Conservation (phyloP, 805 yeast genomes). For the Candida nemodendra region DNA sequence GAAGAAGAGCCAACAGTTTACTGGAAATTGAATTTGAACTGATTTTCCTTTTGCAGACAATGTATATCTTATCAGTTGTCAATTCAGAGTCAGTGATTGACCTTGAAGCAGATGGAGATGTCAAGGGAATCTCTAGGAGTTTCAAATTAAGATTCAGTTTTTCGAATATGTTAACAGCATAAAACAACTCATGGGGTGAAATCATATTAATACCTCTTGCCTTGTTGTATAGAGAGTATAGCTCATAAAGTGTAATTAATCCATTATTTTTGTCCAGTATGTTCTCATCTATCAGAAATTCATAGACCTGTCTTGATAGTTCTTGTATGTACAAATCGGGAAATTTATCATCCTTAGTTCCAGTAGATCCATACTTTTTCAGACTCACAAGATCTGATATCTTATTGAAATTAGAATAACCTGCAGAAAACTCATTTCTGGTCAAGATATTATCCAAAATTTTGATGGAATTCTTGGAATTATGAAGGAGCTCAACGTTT, state of each 20-base stretch:
- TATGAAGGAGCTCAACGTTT: slow-evolving; percentile 26
- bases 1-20: slow-evolving; percentile 20
- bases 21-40: slow-evolving; percentile 23
- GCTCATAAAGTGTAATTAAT: slow-evolving; percentile 57
- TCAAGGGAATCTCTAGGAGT: slow-evolving; percentile 49
- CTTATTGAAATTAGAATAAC: slow-evolving; percentile 21
- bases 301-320: slow-evolving; percentile 75
- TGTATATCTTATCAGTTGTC: slow-evolving; percentile 17
- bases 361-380: slow-evolving; percentile 10
- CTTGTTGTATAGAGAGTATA: slow-evolving; percentile 63
- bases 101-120: slow-evolving; percentile 31
- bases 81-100: slow-evolving; percentile 26
- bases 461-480: slow-evolving; percentile 29
- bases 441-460: slow-evolving; percentile 29
- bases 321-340: slow-evolving; percentile 47
- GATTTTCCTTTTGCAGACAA: slow-evolving; percentile 27
- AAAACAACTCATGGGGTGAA: slow-evolving; percentile 64
- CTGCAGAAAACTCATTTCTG: slow-evolving; percentile 27
- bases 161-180: slow-evolving; percentile 59
- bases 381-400: slow-evolving; percentile 20
- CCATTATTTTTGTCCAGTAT: slow-evolving; percentile 54
- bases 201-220: slow-evolving; percentile 66
- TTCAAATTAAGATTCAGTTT: slow-evolving; percentile 35
- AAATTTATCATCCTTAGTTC: slow-evolving; percentile 12
- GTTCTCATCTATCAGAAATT: slow-evolving; percentile 50